Conservation (phyloP, 1,139 yeast species). For the Debaryomycetaceae sp. region DNA sequence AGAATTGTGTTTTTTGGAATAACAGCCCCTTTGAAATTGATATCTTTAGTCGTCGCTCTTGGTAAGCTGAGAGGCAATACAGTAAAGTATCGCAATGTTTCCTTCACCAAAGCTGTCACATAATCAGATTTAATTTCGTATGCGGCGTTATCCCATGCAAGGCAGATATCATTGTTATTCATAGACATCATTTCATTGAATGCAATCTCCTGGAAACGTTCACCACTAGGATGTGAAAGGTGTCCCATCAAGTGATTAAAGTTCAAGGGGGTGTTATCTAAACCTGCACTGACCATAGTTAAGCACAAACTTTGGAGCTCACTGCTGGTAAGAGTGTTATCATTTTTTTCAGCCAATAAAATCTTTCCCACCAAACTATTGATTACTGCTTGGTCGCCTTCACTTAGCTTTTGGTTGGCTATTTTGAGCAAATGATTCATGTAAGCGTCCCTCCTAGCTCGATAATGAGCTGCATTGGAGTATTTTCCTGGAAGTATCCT, state of each 20-base stretch:
- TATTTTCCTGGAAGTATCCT: slow-evolving; percentile 30
- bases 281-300: slow-evolving; percentile 77
- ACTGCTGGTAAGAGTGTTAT: slow-evolving; percentile 19
- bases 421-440: slow-evolving; percentile 39
- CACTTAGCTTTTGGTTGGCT: slow-evolving; percentile 13
- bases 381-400: slow-evolving; percentile 12
- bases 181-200: slow-evolving; percentile 27
- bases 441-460: slow-evolving; percentile 52
- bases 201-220: slow-evolving; percentile 42
- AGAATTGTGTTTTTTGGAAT: slow-evolving; percentile 58
- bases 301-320: slow-evolving; percentile 65
- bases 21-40: slow-evolving; percentile 31
- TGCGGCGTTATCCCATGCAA: slow-evolving; percentile 49
- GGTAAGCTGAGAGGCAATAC: slow-evolving; percentile 71
- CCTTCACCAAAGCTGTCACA: slow-evolving; percentile 57
- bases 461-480: slow-evolving; percentile 31
- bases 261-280: slow-evolving; percentile 69
- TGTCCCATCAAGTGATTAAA: slow-evolving; percentile 62
- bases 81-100: slow-evolving; percentile 59
- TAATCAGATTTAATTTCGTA: slow-evolving; percentile 40
- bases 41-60: slow-evolving; percentile 51
- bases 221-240: slow-evolving; percentile 49
- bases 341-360: slow-evolving; percentile 18
- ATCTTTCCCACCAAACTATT: slow-evolving; percentile 46
- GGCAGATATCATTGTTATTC: slow-evolving; percentile 24